Conservation (phyloP, 768 basidiomycete genomes). For the Nevesoporus exiguus region DNA sequence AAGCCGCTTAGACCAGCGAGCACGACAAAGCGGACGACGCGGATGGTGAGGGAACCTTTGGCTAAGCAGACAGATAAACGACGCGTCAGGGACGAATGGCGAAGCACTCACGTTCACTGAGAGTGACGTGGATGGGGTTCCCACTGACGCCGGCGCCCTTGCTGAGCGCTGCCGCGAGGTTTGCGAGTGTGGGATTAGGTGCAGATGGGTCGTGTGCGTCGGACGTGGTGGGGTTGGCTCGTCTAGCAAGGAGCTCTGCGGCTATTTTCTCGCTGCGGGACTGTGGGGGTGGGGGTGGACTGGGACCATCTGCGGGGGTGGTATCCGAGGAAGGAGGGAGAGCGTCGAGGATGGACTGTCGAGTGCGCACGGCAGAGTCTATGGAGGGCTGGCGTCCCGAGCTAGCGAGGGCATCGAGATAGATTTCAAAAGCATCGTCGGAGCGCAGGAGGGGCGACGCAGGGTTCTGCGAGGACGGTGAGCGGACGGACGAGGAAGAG, state of each 20-base stretch:
- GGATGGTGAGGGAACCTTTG: constrained; percentile 63
- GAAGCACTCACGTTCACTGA: constrained; percentile 68
- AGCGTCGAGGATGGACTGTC: constrained; percentile 59
- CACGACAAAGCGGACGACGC: constrained; percentile 60
- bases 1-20: constrained; percentile 56
- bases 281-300: constrained; percentile 10
- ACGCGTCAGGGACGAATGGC: not conserved
- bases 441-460: constrained; percentile 67
- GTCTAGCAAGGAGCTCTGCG: constrained; percentile 36
- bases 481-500: not conserved
- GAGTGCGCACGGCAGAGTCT: constrained; percentile 59
- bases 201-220: constrained; percentile 10
- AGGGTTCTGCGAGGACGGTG: constrained; percentile 48
- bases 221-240: constrained; percentile 9
- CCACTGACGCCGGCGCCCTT: constrained; percentile 41
- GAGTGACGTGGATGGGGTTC: constrained; percentile 75
- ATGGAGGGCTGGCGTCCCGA: constrained; percentile 56
- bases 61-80: constrained; percentile 38
- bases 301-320: constrained; percentile 13
- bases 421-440: constrained; percentile 71
- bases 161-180: constrained; percentile 40
- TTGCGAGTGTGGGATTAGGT: constrained; percentile 38
- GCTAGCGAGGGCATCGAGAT: constrained; percentile 64
- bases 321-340: constrained; percentile 18
- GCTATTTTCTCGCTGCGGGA: constrained; percentile 44